phyloP scores from a whole-genome alignment of 2,329 filamentous ascomycete species.

The Penicillium sclerotigenum region DNA sequence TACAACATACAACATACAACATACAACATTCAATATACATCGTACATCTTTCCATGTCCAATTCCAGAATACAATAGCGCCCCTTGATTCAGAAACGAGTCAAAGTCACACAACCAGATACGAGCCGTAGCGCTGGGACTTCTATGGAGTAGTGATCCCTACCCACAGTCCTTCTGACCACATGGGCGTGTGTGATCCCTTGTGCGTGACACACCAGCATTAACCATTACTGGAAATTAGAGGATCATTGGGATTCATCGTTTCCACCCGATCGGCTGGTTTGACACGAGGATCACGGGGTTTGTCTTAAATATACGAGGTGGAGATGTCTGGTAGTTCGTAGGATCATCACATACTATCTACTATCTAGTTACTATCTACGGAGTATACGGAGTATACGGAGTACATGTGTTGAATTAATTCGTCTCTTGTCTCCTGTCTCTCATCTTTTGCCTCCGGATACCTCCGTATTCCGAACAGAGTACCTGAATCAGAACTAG shows the following conservation, averaged over 20 bases:
- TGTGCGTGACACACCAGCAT: slow-evolving; percentile 1
- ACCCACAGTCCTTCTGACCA: slow-evolving; percentile 10
- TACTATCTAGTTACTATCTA: too few species aligned
- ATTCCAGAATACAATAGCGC: not conserved
- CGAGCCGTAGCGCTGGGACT: slow-evolving; percentile 3
- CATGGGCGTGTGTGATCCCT: slow-evolving; percentile 11
- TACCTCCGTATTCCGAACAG: not conserved
- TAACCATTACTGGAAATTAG: not conserved
- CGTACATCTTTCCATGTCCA: not conserved
- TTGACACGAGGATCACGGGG: slow-evolving; percentile 5
- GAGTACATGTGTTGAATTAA: not conserved
- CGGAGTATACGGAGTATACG: too few species aligned
- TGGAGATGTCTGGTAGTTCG: not conserved
- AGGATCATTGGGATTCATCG: not conserved
- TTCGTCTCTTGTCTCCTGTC: not conserved
- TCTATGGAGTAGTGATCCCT: not conserved
- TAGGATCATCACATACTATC: not conserved
- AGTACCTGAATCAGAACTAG: not conserved
- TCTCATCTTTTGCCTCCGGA: not conserved
- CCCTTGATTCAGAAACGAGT: not conserved
- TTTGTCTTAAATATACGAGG: not conserved
- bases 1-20: not conserved
- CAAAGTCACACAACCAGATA: slow-evolving; percentile 1
- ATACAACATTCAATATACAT: too few species aligned
- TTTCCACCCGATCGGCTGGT: slow-evolving; percentile 3